A percentile compares a stretch with the other conserved stretches of the same genome.
Evolutionary conservation across 1,284 basidiomycete species (phyloP).

Genomic region (Athelia sp.): DNA sequence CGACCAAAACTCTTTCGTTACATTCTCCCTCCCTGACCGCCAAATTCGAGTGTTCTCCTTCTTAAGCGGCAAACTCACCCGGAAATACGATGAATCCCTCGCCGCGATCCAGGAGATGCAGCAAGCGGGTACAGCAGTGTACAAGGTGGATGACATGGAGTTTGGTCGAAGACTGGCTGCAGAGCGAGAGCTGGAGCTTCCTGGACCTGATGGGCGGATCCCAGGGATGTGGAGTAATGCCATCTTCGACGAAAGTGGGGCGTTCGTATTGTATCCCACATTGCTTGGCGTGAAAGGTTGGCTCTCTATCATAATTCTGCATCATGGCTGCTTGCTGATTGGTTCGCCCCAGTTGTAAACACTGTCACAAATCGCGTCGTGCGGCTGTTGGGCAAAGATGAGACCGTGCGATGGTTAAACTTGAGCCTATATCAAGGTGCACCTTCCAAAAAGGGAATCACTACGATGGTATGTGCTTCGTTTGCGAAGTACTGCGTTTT

Average conservation of each 20-base stretch:
- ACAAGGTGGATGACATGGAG: constrained; percentile 98
- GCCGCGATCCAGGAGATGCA: constrained; percentile 95
- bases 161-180: constrained; percentile 93
- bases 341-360: constrained; percentile 74
- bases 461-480: constrained; percentile 61
- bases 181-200: constrained; percentile 87
- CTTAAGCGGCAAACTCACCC: constrained; percentile 82
- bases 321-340: background rate
- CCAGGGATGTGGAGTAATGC: constrained; percentile 79
- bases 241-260: constrained; percentile 96
- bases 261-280: constrained; percentile 91
- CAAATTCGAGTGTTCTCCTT: constrained; percentile 94
- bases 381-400: constrained; percentile 90
- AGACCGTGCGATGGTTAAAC: constrained; percentile 88
- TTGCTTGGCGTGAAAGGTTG: constrained; percentile 92
- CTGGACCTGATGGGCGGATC: constrained; percentile 62
- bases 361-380: constrained; percentile 92
- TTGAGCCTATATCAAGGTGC: constrained; percentile 90
- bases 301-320: background rate
- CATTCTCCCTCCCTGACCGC: constrained; percentile 88
- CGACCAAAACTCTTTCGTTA: constrained; percentile 83
- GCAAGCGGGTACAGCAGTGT: constrained; percentile 87
- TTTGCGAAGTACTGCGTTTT: background rate
- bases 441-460: constrained; percentile 81
- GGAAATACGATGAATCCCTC: constrained; percentile 94